A percentile compares a stretch with the other conserved stretches of the same genome.
phyloP scores from a whole-genome alignment of 2,329 filamentous ascomycete genomes.

The Raffaelea albimanens region DNA sequence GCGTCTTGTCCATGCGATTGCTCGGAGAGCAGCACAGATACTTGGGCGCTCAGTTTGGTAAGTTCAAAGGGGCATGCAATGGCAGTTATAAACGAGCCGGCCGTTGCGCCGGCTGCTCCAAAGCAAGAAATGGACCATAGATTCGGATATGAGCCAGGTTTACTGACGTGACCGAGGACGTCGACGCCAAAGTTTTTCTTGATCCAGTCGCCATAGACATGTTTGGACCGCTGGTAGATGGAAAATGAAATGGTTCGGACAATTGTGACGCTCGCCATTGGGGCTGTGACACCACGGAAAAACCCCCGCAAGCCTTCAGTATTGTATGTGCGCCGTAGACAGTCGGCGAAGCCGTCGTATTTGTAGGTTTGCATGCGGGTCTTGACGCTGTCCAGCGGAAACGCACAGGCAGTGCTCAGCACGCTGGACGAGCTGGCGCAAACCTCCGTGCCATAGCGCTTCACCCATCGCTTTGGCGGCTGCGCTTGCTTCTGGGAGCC shows the following conservation, averaged over 20 bases:
- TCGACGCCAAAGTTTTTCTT: conserved; percentile 57
- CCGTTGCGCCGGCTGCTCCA: conserved; percentile 66
- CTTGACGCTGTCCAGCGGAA: conserved; percentile 82
- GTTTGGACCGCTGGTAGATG: conserved; percentile 65
- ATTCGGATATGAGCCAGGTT: conserved; percentile 60
- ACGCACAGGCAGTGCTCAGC: conserved; percentile 70
- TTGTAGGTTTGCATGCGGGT: conserved; percentile 84
- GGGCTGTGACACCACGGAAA: conserved; percentile 73
- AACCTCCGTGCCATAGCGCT: conserved; percentile 72
- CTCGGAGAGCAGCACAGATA: conserved; percentile 66
- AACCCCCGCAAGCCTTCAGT: conserved; percentile 67
- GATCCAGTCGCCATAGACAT: conserved; percentile 62
- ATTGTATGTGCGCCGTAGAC: conserved; percentile 65
- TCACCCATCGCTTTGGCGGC: conserved; percentile 45
- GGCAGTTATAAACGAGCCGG: conserved; percentile 69
- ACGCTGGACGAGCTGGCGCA: conserved; percentile 69
- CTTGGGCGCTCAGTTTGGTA: conserved; percentile 81
- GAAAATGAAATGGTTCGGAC: conserved; percentile 30
- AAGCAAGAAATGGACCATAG: conserved; percentile 67
- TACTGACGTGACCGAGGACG: conserved; percentile 64
- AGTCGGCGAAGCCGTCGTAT: conserved; percentile 65
- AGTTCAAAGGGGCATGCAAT: conserved; percentile 84
- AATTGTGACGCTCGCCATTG: conserved; percentile 48
- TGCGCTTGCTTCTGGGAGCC: conserved; percentile 4
- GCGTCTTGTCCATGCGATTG: conserved; percentile 35